phyloP scores from a whole-genome alignment of 192 early-diverging fungal genomes.

The Radiomyces spectabilis region DNA sequence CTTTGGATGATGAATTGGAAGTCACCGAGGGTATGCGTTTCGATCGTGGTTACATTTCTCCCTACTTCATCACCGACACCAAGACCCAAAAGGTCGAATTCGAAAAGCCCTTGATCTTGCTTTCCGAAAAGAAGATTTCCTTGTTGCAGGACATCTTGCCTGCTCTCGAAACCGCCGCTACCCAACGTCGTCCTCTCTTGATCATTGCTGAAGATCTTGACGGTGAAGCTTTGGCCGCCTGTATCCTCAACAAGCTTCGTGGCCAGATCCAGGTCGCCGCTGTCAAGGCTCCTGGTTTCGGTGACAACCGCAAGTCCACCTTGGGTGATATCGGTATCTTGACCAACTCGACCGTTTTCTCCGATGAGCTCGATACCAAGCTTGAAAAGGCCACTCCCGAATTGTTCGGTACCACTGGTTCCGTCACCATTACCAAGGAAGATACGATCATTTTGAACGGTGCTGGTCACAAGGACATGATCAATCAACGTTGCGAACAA shows the following conservation, averaged over 20 bases:
- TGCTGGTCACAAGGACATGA: slow-evolving; percentile 79
- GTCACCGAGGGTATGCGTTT: slow-evolving; percentile 99
- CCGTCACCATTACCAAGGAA: slow-evolving; percentile 95
- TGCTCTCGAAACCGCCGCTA: slow-evolving; percentile 89
- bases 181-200: slow-evolving; percentile 91
- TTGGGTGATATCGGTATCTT: slow-evolving; percentile 95
- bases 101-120: slow-evolving; percentile 96
- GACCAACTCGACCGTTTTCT: slow-evolving; percentile 96
- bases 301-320: slow-evolving; percentile 99
- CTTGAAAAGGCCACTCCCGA: slow-evolving; percentile 91
- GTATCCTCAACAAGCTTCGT: slow-evolving; percentile 99
- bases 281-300: slow-evolving; percentile 99
- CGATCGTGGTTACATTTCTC: slow-evolving; percentile 98
- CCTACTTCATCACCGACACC: slow-evolving; percentile 99
- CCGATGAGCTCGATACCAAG: slow-evolving; percentile 94
- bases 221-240: slow-evolving; percentile 98
- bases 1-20: slow-evolving; percentile 97
- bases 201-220: slow-evolving; percentile 99
- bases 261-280: slow-evolving; percentile 94
- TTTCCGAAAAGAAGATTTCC: slow-evolving; percentile 99
- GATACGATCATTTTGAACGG: slow-evolving; percentile 98
- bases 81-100: slow-evolving; percentile 99
- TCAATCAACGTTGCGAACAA: slow-evolving; percentile 95
- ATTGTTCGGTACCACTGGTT: slow-evolving; percentile 84
- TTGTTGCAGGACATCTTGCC: slow-evolving; percentile 93